Base-by-base conservation (phyloP, 768 basidiomycete species). In the Russula compacta region DNA sequence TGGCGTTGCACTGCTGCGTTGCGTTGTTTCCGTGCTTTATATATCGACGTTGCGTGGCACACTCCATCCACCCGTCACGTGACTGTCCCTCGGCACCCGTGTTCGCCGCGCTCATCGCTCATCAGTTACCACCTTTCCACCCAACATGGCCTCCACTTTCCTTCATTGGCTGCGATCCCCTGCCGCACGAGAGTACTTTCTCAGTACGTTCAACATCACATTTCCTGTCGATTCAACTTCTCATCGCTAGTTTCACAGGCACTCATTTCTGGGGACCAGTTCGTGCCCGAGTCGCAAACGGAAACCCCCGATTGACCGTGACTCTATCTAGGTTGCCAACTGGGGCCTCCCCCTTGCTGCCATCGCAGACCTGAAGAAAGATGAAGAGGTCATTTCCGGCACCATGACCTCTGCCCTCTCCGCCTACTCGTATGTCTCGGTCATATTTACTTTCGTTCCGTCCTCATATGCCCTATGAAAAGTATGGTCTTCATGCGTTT, bases 231-330 rank as follows among this genome's bases (percentile, higher is more conserved):
- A 7, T 6, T 35, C 59, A 21, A n/a, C 60, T 67, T 67, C 70
- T n/a, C 71, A 64, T 48, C n/a, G 58, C 32, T 58, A 33, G 24
- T 61, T 61, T 51, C 57, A 36, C 60, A 95, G 93, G 93, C 70
- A 97, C 94, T 64, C 94, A 97, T 74, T 97, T 97, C 78, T 97
- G 94, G 94, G 94, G 94, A 67, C 94, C 94, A 63, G 94, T 95
- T 64, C 72, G 90, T 84, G n/a, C n/a, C 68, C 46, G 36, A 61
- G 59, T 59, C 10, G 32, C 24, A 15, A 15, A 40, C 53, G 6
- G 39, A 38, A 33, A 15, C 44, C 42, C 40, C 49, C 46, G 39
- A 50, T 44, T 58, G 33, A 53, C 61, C 43, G 32, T 32, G 53
- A 19, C n/a, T 39, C 35, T 29, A 94, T 43, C 42, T 69, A 95